A percentile compares a stretch with the other conserved stretches of the same genome.
phyloP scores from a whole-genome alignment of 768 basidiomycete genomes.

The Rossbeevera mucosa region DNA sequence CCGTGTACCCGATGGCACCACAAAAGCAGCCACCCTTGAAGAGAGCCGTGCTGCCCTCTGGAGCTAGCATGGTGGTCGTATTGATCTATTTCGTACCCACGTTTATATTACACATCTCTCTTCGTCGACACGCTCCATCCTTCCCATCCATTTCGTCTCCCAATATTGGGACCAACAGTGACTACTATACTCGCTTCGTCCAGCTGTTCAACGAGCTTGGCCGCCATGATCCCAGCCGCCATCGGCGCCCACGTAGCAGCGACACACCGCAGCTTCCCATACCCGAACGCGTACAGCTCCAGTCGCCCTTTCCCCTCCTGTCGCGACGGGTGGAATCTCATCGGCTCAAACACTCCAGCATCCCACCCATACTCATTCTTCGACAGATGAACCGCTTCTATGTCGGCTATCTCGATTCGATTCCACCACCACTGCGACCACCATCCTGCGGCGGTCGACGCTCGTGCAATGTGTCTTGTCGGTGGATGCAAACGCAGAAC shows the following conservation, averaged over 20 bases:
- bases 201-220: slow-evolving; percentile 36
- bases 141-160: slow-evolving; percentile 47
- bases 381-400: slow-evolving; percentile 19
- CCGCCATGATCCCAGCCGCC: slow-evolving; percentile 47
- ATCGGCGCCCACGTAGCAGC: slow-evolving; percentile 55
- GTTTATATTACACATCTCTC: no score
- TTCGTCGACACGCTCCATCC: no score
- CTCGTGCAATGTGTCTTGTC: slow-evolving; percentile 22
- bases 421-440: slow-evolving; percentile 15
- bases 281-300: slow-evolving; percentile 43
- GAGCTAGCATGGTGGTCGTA: slow-evolving; percentile 7
- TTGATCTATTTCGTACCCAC: no score
- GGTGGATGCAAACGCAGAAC: slow-evolving; percentile 29
- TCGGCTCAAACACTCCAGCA: slow-evolving; percentile 44
- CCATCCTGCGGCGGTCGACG: neutral
- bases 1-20: slow-evolving; percentile 43
- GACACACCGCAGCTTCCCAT: slow-evolving; percentile 34
- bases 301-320: slow-evolving; percentile 12
- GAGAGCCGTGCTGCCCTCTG: slow-evolving; percentile 13
- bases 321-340: slow-evolving; percentile 33
- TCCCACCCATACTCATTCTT: slow-evolving; percentile 20
- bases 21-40: slow-evolving; percentile 58
- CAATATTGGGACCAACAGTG: slow-evolving; percentile 22
- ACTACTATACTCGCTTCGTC: slow-evolving; percentile 19
- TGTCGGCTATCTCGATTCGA: slow-evolving; percentile 21